A percentile compares a stretch with the other conserved stretches of the same genome.
phyloP scores from a whole-genome alignment of 306 rosid species.

The Quercus robur region DNA sequence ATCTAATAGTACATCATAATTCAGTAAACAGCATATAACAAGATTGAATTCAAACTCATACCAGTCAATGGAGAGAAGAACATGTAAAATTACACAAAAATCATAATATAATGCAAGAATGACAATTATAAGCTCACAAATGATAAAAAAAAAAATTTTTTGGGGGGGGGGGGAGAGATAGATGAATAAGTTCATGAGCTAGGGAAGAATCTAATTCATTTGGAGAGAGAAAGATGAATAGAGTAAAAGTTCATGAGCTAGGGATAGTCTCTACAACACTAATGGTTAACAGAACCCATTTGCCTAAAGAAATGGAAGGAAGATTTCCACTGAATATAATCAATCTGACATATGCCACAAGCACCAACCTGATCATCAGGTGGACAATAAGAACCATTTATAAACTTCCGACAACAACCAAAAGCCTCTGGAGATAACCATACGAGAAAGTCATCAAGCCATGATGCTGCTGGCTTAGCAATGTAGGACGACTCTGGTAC shows the following conservation, averaged over 20 bases:
- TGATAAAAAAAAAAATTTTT: no score
- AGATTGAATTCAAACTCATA: background rate
- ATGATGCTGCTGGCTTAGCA: slow-evolving; percentile 98
- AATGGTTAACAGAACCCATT: background rate
- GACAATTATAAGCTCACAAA: background rate
- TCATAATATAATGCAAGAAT: background rate
- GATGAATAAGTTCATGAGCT: no score
- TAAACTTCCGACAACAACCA: slow-evolving; percentile 93
- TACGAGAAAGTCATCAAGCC: slow-evolving; percentile 99
- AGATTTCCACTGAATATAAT: slow-evolving; percentile 1
- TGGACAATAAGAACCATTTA: slow-evolving; percentile 85
- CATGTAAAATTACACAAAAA: background rate
- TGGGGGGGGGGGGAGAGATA: background rate
- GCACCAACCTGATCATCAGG: slow-evolving; percentile 92
- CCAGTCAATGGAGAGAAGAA: background rate
- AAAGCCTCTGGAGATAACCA: slow-evolving; percentile 99
- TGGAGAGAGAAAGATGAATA: no score
- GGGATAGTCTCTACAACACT: background rate
- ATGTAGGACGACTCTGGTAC: slow-evolving; percentile 76
- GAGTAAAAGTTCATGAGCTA: background rate
- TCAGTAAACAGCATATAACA: slow-evolving; percentile 18
- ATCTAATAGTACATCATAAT: slow-evolving; percentile 16
- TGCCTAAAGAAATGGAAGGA: slow-evolving; percentile 6
- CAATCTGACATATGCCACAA: slow-evolving; percentile 11
- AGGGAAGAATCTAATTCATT: no score